Base-by-base conservation (phyloP, 352 stramenopile genomes). In the Globisporangium rhizosaccharum region DNA sequence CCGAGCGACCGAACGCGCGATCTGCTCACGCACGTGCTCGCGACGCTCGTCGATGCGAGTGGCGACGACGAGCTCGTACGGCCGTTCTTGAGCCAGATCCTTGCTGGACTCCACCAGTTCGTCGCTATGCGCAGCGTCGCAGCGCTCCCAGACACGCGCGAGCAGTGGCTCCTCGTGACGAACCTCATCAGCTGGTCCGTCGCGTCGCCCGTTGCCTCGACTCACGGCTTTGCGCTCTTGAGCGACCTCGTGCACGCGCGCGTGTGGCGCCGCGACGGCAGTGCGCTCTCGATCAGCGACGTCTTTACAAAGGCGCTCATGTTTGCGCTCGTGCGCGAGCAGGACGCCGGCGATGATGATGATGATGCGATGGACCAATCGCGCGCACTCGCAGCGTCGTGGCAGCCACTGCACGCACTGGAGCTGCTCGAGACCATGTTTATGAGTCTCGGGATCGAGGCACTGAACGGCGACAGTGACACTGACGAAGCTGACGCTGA, bases 241-340 rank as follows among this genome's bases (percentile, higher is more conserved):
- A 75, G 89, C 26, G 74, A 72, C 2, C 70, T 91, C 7, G 77
- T 91, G 30, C 67, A 58, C 4, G 65, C 72, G 42, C 69, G 79
- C 41, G 73, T 88, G 11, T 90, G 81, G 81, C 73, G 70, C 41
- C 57, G 61, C 20, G 67, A 76, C 2, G 78, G 71, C 2, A 78
- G 81, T 37, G 72, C 75, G 18, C 76, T 85, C 45, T 71, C 83
- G 5, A 60, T 87, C 23, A 84, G 71, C 57, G 76, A 87, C 53
- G 78, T 73, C 49, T 90, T 83, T 55, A 84, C 75, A 23, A 83
- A 81, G 61, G 75, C 75, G 59, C 70, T 88, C 18, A 68, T 87
- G 63, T 88, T 88, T 23, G 79, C 79, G 0, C 72, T 88, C 42
- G 71, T n/a, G 14, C 33, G 33, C 20, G 41, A 52, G 11, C 50